Conservation (phyloP, 345 rosid genomes). For the Sapria himalayana region DNA sequence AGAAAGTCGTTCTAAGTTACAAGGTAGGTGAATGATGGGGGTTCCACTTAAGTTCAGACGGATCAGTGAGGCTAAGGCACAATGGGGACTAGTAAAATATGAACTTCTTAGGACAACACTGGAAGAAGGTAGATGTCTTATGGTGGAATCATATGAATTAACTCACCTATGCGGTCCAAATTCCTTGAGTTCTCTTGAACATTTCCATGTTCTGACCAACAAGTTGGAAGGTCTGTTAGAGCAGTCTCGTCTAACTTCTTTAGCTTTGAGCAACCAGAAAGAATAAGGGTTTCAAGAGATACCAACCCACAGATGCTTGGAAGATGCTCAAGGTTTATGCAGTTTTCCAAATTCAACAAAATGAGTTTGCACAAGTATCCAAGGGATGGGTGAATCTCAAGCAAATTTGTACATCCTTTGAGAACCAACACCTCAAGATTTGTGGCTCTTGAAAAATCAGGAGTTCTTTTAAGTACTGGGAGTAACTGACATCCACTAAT, state of each 20-base stretch:
- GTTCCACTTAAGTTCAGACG: constrained; percentile 6
- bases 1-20: constrained; percentile 3
- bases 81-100: constrained; percentile 3
- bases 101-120: constrained; percentile 1
- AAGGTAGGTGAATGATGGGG: constrained; percentile 3
- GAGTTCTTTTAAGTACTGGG: constrained; percentile 5
- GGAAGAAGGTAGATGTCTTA: neutral
- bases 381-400: constrained; percentile 7
- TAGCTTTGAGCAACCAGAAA: constrained; percentile 12
- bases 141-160: constrained; percentile 5
- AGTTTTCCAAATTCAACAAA: constrained; percentile 4
- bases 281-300: neutral
- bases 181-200: neutral
- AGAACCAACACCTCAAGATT: constrained; percentile 10
- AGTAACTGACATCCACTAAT: constrained; percentile 9
- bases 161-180: constrained; percentile 1
- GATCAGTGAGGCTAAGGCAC: constrained; percentile 4
- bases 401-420: constrained; percentile 9
- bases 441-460: constrained; percentile 5
- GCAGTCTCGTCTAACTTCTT: constrained; percentile 2
- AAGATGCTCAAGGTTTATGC: neutral
- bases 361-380: constrained; percentile 3
- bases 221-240: neutral
- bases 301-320: constrained; percentile 1
- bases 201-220: neutral